Base-by-base conservation (phyloP, 345 rosid genomes). In the Draba incana region DNA sequence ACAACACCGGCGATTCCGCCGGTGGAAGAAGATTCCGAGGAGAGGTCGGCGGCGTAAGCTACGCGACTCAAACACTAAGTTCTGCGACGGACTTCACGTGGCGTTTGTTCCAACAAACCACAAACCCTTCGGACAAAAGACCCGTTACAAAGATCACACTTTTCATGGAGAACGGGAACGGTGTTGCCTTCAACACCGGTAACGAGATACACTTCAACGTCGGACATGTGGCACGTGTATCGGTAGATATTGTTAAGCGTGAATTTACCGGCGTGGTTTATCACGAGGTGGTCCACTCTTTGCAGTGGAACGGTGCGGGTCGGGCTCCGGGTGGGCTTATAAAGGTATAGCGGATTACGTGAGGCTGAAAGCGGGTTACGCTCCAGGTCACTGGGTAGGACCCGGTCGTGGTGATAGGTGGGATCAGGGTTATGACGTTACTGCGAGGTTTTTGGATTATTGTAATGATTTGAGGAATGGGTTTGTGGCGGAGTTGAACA, bases 341-440 rank as follows among this genome's bases (percentile, higher is more conserved):
- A 89, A 90, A 78, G 97, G 97, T 35, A 77, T 90, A 2, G 94
- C 88, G 0, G 92, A 91, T 57, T 85, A 59, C 31, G 87, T 90
- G 66, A 86, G 90, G 84, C 70, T 88, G 6, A 84, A 77, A 71
- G 84, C 88, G 0, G 78, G 81, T 8, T 81, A 78, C 0, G 72
- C 25, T 1, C 88, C 92, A 0, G 43, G 70, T 55, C 82, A 88
- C 8, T 88, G 94, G 95, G 97, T 81, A 28, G 7, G 71, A 15
- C 77, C 97, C 0, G 92, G 95, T 12, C 66, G 79, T 38, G 90
- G 97, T 0, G 42, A 80, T 38, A 62, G 75, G 46, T 90, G 95
- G 95, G 88, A 90, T 24, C 84, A 90, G 28, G 90, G 95, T 0
- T 86, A 86, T 3, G 97, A 86, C 31, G 82, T 88, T 5, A 86